Base-by-base conservation (phyloP, 495 filamentous ascomycete species). In the Penicillium soppii region DNA sequence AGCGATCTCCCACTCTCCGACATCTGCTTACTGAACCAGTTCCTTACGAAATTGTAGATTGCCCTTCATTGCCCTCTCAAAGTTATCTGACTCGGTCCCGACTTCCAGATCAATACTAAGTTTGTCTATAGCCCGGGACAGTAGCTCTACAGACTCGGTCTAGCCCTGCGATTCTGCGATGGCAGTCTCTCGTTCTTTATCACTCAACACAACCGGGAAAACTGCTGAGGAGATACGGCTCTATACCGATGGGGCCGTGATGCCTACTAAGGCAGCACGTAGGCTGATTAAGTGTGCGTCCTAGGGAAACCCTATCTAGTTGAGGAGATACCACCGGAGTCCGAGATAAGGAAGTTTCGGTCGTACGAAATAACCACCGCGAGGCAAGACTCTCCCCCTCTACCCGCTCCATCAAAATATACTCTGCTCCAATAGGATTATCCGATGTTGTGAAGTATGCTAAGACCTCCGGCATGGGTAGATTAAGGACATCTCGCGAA, bases 361-460 rank as follows among this genome's bases (percentile, higher is more conserved):
- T 62, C 2, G 61, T 61, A 20, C 75, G 59, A 23, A 51, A 54
- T 45, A 69, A 56, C 70, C 71, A 66, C 56, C 56, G 19, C 52
- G 58, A 65, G 22, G 65, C 53, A 58, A 76, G 58, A 67, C 65
- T 62, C 47, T 62, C 63, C 2, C 67, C 67, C 9, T 62, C 4
- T 7, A 72, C 53, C 22, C 59, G 65, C 51, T 72, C 67, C 64
- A 72, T 69, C 20, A 74, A 13, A 45, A 72, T 68, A 57, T 67
- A 74, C 40, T 67, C 69, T 54, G 66, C 56, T 59, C 65, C 67
- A 33, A 69, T 52, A 3, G 64, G 58, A 53, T 70, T 71, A 5
- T 56, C 47, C 15, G 52, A 49, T 27, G 53, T 44, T 22, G 62
- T 42, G 25, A 65, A 71, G 45, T 68, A 69, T 17, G 37, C 57